Base-by-base conservation (phyloP, 805 yeast species). In the Maudiozyma serrabonitensis region DNA sequence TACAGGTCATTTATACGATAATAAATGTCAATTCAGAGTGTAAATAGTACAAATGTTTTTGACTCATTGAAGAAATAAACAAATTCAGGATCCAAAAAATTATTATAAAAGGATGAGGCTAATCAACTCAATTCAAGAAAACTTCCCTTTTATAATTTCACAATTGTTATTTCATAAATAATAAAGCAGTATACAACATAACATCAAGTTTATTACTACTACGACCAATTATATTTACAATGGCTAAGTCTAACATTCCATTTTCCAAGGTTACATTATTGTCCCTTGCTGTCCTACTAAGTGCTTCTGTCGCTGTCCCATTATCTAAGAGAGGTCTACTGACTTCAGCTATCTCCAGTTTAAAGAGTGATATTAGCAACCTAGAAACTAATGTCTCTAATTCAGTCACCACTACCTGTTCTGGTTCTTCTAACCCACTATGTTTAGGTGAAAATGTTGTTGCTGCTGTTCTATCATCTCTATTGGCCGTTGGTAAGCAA, bases 371-470 rank as follows among this genome's bases (percentile, higher is more conserved):
- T 12, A 8, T 28, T n/a, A n/a, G 15, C n/a, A 28, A 26, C 35
- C 8, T 26, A 7, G 45, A 26, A 18, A 28, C 15, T 4, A 35
- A 15, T 19, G 37, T 28, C 2, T 12, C 18, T 16, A 25, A 23
- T 34, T 12, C n/a, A 4, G 23, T 41, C 12, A 28, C 37, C 4
- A 28, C 45, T 18, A 16, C 37, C 19, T 42, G 45, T 42, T 26
- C 45, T 12, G 35, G 37, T 28, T 26, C 37, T 12, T 13, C 19
- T 15, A 28, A 28, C 21, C 37, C 37, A 9, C 15, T 42, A 42
- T 42, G 45, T 42, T 7, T 42, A 8, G 45, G 45, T 42, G 45
- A 42, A 31, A 42, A 26, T 16, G 45, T 42, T 21, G 37, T 42
- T 42, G 45, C 45, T 28, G 26, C 45, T 18, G 35, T 42, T 12